Conservation (phyloP, 257 asterid genomes). For the Petunia secreta region DNA sequence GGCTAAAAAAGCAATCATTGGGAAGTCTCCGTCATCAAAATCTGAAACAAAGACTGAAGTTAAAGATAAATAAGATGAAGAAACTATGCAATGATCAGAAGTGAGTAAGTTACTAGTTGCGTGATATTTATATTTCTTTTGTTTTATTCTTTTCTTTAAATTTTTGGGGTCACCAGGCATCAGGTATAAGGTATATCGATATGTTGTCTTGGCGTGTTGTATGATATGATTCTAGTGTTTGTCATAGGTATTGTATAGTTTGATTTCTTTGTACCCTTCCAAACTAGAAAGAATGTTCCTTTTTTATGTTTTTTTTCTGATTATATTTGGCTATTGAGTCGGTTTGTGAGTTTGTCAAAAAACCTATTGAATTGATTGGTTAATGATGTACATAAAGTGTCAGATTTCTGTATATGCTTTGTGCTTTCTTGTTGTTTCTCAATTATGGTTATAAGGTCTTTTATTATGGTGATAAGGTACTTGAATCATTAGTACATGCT, state of each 20-base stretch:
- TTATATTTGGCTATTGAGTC: constrained; percentile 43
- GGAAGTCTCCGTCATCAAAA: constrained; percentile 70
- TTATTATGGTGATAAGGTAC: too few relatives aligned
- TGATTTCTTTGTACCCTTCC: constrained; percentile 34
- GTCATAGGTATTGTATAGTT: constrained; percentile 39
- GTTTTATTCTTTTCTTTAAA: constrained; percentile 31
- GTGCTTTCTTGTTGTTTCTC: constrained; percentile 10
- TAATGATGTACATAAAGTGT: constrained; percentile 48
- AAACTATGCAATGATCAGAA: constrained; percentile 23
- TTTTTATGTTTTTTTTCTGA: constrained; percentile 1
- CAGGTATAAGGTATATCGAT: not conserved
- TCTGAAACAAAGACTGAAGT: constrained; percentile 54
- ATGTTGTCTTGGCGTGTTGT: not conserved
- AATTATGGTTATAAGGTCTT: not conserved
- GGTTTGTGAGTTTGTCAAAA: constrained; percentile 51
- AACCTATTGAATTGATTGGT: constrained; percentile 49
- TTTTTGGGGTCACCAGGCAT: constrained; percentile 40
- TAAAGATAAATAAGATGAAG: constrained; percentile 37
- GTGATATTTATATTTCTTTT: constrained; percentile 41
- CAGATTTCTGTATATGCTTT: not conserved
- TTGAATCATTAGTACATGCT: too few relatives aligned
- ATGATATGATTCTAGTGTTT: constrained; percentile 22
- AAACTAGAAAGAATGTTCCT: constrained; percentile 30
- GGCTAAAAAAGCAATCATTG: constrained; percentile 88
- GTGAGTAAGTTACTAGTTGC: constrained; percentile 42